phyloP scores from a whole-genome alignment of 305 asterid species.

The Fraxinus ornus region DNA sequence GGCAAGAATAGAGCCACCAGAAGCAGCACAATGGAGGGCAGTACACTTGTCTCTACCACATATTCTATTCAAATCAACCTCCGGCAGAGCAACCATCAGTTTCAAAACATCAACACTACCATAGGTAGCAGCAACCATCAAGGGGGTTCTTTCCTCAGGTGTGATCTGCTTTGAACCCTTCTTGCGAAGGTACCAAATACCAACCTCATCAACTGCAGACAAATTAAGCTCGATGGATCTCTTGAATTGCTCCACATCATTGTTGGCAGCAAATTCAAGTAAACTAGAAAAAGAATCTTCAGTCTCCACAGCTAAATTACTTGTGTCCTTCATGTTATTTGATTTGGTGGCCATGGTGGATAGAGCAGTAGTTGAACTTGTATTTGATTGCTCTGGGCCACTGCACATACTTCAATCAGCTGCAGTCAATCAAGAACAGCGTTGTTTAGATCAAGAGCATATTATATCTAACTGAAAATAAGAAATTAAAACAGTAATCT shows the following conservation, averaged over 20 bases:
- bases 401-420: conserved; percentile 47
- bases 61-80: conserved; percentile 52
- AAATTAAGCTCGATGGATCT: conserved; percentile 46
- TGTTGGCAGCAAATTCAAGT: conserved; percentile 64
- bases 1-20: conserved; percentile 49
- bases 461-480: not conserved
- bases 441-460: not conserved
- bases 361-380: conserved; percentile 27
- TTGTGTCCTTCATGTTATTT: conserved; percentile 31
- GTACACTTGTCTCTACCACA: conserved; percentile 58
- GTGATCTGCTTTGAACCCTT: conserved; percentile 50
- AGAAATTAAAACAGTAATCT: not conserved
- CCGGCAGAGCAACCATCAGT: conserved; percentile 46
- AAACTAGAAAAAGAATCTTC: conserved; percentile 47
- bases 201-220: conserved; percentile 46
- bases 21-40: conserved; percentile 70
- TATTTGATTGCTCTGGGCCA: conserved; percentile 42
- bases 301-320: conserved; percentile 32
- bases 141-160: conserved; percentile 55
- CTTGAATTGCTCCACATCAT: conserved; percentile 53
- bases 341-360: conserved; percentile 15
- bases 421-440: conserved; percentile 28
- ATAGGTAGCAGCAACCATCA: conserved; percentile 70
- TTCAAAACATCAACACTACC: conserved; percentile 64
- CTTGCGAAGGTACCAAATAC: conserved; percentile 61